Evolutionary conservation across 768 basidiomycete species (phyloP).

Genomic region (Leccinum disarticulatum): DNA sequence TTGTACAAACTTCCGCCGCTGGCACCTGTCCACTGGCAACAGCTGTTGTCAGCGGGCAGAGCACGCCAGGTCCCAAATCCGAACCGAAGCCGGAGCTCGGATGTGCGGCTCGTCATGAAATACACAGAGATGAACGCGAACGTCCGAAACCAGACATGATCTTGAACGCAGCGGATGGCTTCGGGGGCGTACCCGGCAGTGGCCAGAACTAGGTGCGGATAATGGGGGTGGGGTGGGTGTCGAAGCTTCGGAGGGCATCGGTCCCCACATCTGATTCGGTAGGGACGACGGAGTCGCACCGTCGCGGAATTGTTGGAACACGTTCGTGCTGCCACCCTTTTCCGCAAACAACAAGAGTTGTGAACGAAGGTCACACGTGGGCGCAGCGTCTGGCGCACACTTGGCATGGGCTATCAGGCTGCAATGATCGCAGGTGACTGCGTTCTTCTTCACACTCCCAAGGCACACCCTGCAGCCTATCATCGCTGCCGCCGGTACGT

Average conservation of each 20-base stretch:
- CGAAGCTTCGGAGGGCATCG: conserved; percentile 57
- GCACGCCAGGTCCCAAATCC: conserved; percentile 41
- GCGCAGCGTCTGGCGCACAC: conserved; percentile 70
- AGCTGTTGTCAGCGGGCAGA: conserved; percentile 29
- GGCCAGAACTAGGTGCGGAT: conserved; percentile 26
- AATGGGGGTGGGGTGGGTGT: conserved; percentile 44
- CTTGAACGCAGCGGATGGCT: conserved; percentile 61
- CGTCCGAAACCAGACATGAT: conserved; percentile 65
- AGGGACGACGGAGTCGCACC: conserved; percentile 25
- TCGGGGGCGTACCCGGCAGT: conserved; percentile 28
- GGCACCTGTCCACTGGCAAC: conserved; percentile 35
- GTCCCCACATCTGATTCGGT: conserved; percentile 27
- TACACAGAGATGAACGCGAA: conserved; percentile 54
- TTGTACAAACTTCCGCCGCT: conserved; percentile 35
- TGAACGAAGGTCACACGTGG: conserved; percentile 79
- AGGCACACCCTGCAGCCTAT: conserved; percentile 84
- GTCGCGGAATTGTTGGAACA: conserved; percentile 55
- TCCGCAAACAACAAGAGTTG: conserved; percentile 86
- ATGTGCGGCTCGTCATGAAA: conserved; percentile 25
- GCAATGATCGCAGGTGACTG: conserved; percentile 86
- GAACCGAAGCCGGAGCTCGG: conserved; percentile 19
- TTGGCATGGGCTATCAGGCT: conserved; percentile 85
- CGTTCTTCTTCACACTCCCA: conserved; percentile 77
- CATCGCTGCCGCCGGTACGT: conserved; percentile 63
- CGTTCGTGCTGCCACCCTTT: conserved; percentile 57